Conservation (phyloP, 352 stramenopile genomes). For the Pythium diclinum region DNA sequence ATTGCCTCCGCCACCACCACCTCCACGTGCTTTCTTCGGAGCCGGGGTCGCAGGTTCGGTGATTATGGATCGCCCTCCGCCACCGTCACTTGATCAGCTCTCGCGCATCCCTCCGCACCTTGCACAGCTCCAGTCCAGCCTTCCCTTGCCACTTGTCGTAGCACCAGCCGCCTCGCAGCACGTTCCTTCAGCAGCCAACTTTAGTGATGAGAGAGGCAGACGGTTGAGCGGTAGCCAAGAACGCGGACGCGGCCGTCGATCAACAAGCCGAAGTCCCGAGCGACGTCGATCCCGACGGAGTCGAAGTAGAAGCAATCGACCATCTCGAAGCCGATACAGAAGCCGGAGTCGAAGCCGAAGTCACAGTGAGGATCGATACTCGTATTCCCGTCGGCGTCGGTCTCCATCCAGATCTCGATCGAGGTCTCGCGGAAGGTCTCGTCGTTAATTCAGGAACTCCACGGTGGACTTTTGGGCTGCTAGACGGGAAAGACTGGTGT, state of each 20-base stretch:
- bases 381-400: conserved; percentile 19
- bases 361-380: conserved; percentile 18
- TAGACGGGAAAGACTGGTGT: too few species aligned
- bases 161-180: too few species aligned
- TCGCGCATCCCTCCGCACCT: not conserved
- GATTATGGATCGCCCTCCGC: not conserved
- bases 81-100: not conserved
- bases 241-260: conserved; percentile 15
- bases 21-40: not conserved
- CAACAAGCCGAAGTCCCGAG: conserved; percentile 16
- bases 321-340: conserved; percentile 19
- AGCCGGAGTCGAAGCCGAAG: conserved; percentile 35
- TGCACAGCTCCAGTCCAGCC: too few species aligned
- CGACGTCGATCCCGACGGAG: conserved; percentile 6
- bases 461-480: too few species aligned
- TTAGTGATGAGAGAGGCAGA: not conserved
- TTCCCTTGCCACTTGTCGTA: too few species aligned
- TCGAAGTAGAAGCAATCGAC: conserved; percentile 13
- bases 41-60: not conserved
- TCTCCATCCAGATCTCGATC: conserved; percentile 10
- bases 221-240: not conserved
- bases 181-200: too few species aligned
- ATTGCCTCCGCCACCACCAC: not conserved
- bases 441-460: not conserved
- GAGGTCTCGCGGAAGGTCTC: not conserved